Base-by-base conservation (phyloP, 2,329 filamentous ascomycete genomes). In the Triangularia setosa region DNA sequence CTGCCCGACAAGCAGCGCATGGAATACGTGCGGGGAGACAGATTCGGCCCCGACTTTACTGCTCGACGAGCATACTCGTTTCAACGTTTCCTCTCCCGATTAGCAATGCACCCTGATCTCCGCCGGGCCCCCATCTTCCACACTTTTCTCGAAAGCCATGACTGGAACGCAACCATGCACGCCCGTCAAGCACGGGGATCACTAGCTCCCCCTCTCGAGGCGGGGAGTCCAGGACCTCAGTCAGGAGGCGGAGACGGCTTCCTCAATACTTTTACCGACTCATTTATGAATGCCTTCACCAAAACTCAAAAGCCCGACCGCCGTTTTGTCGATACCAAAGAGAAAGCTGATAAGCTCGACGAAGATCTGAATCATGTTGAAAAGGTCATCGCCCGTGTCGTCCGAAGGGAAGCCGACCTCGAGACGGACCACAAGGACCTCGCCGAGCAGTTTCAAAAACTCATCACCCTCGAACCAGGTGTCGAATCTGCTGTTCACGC, bases 1-100 rank as follows among this genome's bases (percentile, higher is more conserved):
- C 83, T 99, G 61, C 95, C 95, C 61, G 95, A 98, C 79, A 99
- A 98, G 83, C 94, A 98, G 82, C 96, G 96, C 79, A 97, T 99
- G 91, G 93, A 97, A 74, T 98, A 98, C 75, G 95, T 98, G 60
- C 91, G 93, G 35, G 95, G 95, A 71, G 94, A 98, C 80, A 90
- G 95, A 68, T 99, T 99, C 77, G 93, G 93, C 8, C 79, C 89
- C 58, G 95, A 98, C 78, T 99, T 99, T 76, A 99, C 93, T 33
- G 83, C 87, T 55, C 89, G 95, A 33, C 88, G 95, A 70, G 93
- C 92, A 59, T 90, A 93, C 81, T 97, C 93, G 3, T 84, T 99
- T 60, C 90, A 96, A 77, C 90, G 95, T 60, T 99, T 99, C 75
- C 84, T 99, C 55, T 87, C 90, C 73, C 90, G 95, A 4, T 82